phyloP scores from a whole-genome alignment of 1,139 yeast species.

The Barnettozyma hawaiiensis region DNA sequence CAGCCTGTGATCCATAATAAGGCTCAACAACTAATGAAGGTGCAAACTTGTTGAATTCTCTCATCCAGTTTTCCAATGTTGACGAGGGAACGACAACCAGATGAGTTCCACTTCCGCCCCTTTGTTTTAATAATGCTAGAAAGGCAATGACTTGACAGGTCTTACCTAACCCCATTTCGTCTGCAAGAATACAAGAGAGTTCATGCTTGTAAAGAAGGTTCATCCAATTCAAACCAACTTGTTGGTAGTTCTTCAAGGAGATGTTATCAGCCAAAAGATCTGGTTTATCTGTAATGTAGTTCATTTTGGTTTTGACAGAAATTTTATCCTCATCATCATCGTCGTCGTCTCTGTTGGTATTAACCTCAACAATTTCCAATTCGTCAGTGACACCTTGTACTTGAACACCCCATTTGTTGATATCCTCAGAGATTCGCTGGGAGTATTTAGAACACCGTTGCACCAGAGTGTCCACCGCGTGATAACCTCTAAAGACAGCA shows the following conservation, averaged over 20 bases:
- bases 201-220: slow-evolving; percentile 68
- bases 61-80: slow-evolving; percentile 92
- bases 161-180: slow-evolving; percentile 97
- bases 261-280: slow-evolving; percentile 54
- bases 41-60: slow-evolving; percentile 88
- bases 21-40: slow-evolving; percentile 82
- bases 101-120: slow-evolving; percentile 61
- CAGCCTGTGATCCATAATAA: slow-evolving; percentile 82
- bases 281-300: slow-evolving; percentile 71
- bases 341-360: slow-evolving; percentile 33
- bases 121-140: slow-evolving; percentile 73
- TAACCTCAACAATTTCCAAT: slow-evolving; percentile 49
- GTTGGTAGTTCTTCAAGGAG: slow-evolving; percentile 80
- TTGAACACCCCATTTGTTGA: slow-evolving; percentile 81
- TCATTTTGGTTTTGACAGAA: slow-evolving; percentile 23
- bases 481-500: slow-evolving; percentile 74
- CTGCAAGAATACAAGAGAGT: slow-evolving; percentile 90
- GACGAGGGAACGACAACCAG: slow-evolving; percentile 92
- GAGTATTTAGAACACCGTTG: slow-evolving; percentile 81
- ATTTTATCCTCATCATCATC: slow-evolving; percentile 29
- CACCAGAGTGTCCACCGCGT: slow-evolving; percentile 88
- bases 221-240: slow-evolving; percentile 94
- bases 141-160: slow-evolving; percentile 96
- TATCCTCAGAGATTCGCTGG: slow-evolving; percentile 59
- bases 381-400: slow-evolving; percentile 56